Conservation (phyloP, 352 stramenopile genomes). For the Pythium vanterpoolii region DNA sequence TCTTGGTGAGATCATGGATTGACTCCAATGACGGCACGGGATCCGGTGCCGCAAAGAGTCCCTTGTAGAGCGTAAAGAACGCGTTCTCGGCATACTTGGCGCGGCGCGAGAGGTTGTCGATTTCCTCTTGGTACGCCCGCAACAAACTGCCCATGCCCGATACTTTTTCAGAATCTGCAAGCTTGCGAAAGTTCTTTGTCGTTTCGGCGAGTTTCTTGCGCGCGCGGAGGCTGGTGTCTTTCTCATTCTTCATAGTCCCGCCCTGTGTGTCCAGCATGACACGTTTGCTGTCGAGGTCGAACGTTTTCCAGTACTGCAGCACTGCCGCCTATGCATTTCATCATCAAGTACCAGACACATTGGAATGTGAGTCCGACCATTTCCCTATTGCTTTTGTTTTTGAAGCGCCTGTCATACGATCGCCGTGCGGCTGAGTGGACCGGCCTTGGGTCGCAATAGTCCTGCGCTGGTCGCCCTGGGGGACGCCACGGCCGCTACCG, state of each 20-base stretch:
- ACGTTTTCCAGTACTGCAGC: conserved; percentile 84
- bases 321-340: conserved; percentile 37
- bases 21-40: conserved; percentile 70
- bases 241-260: conserved; percentile 79
- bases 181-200: conserved; percentile 80
- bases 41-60: conserved; percentile 83
- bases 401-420: conserved; percentile 31
- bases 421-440: conserved; percentile 25
- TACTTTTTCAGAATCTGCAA: conserved; percentile 73
- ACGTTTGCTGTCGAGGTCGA: conserved; percentile 86
- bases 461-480: neutral
- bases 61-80: conserved; percentile 88
- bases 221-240: conserved; percentile 71
- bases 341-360: neutral
- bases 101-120: conserved; percentile 88
- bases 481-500: conserved; percentile 6
- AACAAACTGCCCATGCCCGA: conserved; percentile 51
- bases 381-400: neutral
- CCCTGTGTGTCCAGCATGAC: conserved; percentile 74
- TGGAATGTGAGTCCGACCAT: too few species aligned
- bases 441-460: conserved; percentile 6
- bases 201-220: conserved; percentile 84
- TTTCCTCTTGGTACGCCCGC: conserved; percentile 91
- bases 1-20: conserved; percentile 46
- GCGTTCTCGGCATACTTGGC: conserved; percentile 90